These are phyloP conservation scores for Colletotrichum destructivum DNA, from an alignment of 2,329 filamentous ascomycete species.

Conservation along the genomic window DNA sequence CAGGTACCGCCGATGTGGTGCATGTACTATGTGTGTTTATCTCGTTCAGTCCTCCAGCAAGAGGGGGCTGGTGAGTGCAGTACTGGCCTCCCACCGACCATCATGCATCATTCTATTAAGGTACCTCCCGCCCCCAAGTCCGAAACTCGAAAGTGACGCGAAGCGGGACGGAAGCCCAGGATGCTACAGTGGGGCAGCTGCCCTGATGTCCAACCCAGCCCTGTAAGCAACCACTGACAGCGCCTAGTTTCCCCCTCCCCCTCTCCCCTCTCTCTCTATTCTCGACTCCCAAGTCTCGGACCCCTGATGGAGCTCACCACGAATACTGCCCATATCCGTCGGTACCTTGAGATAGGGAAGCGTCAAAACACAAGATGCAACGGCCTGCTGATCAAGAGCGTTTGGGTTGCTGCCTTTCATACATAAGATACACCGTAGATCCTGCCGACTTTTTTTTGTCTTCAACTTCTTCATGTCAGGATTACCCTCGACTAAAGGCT, in stretches of 20 bases:
- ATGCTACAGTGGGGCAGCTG: slow-evolving; percentile 34
- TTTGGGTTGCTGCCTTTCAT: slow-evolving; percentile 19
- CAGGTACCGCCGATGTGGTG: not conserved
- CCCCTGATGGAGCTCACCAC: slow-evolving; percentile 8
- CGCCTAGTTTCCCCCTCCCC: slow-evolving; percentile 9
- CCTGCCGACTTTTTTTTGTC: not conserved
- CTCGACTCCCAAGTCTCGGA: slow-evolving; percentile 1
- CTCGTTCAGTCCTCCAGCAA: not conserved
- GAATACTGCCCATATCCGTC: not conserved
- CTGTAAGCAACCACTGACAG: slow-evolving; percentile 26
- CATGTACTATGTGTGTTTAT: not conserved
- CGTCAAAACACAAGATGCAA: slow-evolving; percentile 19
- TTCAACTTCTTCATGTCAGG: slow-evolving; percentile 1
- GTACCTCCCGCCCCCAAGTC: slow-evolving; percentile 34
- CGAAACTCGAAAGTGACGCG: slow-evolving; percentile 42
- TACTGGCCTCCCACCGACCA: not conserved
- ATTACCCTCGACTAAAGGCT: not conserved
- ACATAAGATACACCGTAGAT: not conserved
- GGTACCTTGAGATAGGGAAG: not conserved
- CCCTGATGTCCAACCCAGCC: not conserved
- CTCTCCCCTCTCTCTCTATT: not conserved
- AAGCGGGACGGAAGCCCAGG: slow-evolving; percentile 38
- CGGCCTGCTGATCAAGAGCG: not conserved
- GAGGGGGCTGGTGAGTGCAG: not conserved
- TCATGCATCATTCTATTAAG: slow-evolving; percentile 21